phyloP scores from a whole-genome alignment of 805 yeast genomes.

The Suhomyces canberraensis region DNA sequence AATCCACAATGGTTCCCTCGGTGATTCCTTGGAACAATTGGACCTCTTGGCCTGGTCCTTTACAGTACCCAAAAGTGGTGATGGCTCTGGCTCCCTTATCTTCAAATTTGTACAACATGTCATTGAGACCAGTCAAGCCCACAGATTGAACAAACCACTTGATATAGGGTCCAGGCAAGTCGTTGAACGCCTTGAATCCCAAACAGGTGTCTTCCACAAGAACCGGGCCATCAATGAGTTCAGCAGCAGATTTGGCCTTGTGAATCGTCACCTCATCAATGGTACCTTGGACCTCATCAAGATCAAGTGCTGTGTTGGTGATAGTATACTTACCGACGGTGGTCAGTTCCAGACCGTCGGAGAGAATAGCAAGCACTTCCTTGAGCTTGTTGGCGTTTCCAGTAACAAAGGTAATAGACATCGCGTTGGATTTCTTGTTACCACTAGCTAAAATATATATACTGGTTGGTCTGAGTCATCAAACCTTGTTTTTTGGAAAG shows the following conservation, averaged over 20 bases:
- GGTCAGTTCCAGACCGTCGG: conserved; percentile 17
- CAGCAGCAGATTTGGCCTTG: conserved; percentile 75
- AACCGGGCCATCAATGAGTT: conserved; percentile 68
- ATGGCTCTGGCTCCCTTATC: conserved; percentile 84
- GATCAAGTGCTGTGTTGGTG: conserved; percentile 65
- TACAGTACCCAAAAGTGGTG: conserved; percentile 90
- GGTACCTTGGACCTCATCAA: conserved; percentile 89
- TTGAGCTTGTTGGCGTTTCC: conserved; percentile 86
- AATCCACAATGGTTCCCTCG: conserved; percentile 71
- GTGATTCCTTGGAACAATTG: conserved; percentile 81
- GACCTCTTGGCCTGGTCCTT: conserved; percentile 72
- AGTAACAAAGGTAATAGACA: conserved; percentile 71
- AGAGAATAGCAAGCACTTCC: conserved; percentile 77
- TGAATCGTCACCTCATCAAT: conserved; percentile 76
- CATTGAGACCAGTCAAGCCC: conserved; percentile 74
- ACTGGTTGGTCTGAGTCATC: too few relatives aligned
- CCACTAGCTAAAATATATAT: too few relatives aligned
- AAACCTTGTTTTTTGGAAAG: too few relatives aligned
- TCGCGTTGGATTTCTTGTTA: too few relatives aligned
- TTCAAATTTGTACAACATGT: conserved; percentile 75
- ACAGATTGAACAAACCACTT: conserved; percentile 85
- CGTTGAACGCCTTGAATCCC: conserved; percentile 72
- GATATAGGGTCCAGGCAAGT: conserved; percentile 89
- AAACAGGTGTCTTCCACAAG: conserved; percentile 94
- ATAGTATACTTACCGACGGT: conserved; percentile 51